phyloP scores from a whole-genome alignment of 192 early-diverging fungal species.

The Endogone sp. region DNA sequence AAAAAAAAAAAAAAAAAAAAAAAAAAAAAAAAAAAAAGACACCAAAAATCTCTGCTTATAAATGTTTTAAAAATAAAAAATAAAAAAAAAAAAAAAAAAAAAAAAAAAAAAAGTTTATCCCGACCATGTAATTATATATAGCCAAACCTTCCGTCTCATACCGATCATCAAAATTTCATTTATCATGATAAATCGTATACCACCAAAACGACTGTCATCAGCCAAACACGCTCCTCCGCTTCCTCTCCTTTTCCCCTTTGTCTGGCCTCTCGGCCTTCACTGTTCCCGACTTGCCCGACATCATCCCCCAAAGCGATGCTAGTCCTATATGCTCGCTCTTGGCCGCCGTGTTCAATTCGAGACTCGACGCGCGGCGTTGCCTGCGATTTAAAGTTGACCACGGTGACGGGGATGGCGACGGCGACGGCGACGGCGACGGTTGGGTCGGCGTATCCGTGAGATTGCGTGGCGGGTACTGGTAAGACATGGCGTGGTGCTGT shows the following conservation, averaged over 20 bases:
- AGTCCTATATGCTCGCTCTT: neutral
- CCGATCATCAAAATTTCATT: neutral
- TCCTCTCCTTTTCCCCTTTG: neutral
- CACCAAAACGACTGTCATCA: neutral
- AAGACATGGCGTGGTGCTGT: no score
- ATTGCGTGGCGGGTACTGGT: neutral
- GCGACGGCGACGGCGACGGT: no score
- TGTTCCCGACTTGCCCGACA: neutral
- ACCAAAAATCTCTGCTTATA: no score
- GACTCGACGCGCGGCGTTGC: neutral
- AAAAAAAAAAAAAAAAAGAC: no score
- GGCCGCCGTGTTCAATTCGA: neutral
- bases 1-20: no score
- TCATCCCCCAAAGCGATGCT: neutral
- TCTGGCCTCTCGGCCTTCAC: neutral
- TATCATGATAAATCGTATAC: no score
- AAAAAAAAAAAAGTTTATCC: no score
- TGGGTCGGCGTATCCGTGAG: neutral
- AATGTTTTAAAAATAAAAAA: no score
- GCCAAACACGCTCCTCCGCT: neutral
- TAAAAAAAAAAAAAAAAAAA: no score
- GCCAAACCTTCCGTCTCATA: no score
- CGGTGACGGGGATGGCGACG: neutral
- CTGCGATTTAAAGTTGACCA: neutral
- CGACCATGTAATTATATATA: no score